Base-by-base conservation (phyloP, 2,329 filamentous ascomycete species). In the Trichoderma semiorbis region DNA sequence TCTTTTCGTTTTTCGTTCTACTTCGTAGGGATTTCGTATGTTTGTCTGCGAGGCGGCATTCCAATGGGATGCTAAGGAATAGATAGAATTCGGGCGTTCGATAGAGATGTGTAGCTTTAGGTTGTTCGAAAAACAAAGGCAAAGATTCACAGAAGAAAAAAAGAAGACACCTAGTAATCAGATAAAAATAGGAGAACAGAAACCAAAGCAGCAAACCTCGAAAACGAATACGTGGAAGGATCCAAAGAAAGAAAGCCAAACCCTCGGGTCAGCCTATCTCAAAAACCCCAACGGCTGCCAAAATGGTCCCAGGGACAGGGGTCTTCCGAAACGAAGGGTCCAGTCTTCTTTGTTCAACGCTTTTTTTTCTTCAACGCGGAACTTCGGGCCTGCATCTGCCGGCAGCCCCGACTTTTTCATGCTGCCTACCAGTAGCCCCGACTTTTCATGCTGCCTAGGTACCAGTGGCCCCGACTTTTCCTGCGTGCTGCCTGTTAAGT, bases 161-260 rank as follows among this genome's bases (percentile, higher is more conserved):
- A 69, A 69, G 55, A 21, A 55, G 10, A 39, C 26, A 26, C 12
- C 7, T 8, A 18, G 63, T 8, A 39, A 66, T 21, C 43, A 50
- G 21, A 26, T 3, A 8, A 36, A 34, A 70, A 58, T 57, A 58
- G 50, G 36, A 69, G 39, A 58, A 50, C n/a, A 11, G 5, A 39
- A 34, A 21, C 28, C 16, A 58, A 43, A 24, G 21, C 18, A 61
- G 39, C 7, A 34, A 55, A 55, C 7, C 18, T 47, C 21, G 32
- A 68, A 32, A 43, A 16, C 65, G 65, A 50, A 69, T 69, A 69
- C 65, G 65, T 69, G 65, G 55, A 69, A 60, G 65, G 55, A 60
- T 47, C 34, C 64, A 26, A 36, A n/a, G 28, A 47, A 57, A 36
- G 16, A 43, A 47, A 43, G 12, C n/a, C 36, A 34, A 21, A 34